Evolutionary conservation across 257 asterid genomes (phyloP).

Genomic region (Solanum medicagineum): DNA sequence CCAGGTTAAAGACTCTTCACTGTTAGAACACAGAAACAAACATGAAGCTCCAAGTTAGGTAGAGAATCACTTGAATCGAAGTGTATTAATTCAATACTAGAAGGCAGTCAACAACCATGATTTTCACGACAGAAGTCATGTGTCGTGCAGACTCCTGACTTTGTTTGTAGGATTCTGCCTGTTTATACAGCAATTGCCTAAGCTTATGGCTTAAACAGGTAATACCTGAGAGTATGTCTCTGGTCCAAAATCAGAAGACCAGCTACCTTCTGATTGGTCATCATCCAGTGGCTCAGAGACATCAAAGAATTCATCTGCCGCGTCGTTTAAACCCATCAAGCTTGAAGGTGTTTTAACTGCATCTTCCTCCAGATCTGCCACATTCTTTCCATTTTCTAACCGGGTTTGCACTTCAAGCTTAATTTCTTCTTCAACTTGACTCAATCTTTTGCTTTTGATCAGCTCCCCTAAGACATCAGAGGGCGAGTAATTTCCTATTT

Average conservation of each 20-base stretch:
- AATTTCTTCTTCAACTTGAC: constrained; percentile 27
- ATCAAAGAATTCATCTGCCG: constrained; percentile 86
- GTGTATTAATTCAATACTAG: neutral
- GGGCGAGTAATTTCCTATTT: constrained; percentile 34
- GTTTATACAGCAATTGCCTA: neutral
- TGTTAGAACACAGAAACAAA: neutral
- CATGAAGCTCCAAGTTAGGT: neutral
- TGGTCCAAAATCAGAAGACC: constrained; percentile 66
- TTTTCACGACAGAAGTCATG: neutral
- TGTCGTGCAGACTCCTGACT: neutral
- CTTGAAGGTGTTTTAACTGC: constrained; percentile 44
- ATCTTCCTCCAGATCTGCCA: constrained; percentile 41
- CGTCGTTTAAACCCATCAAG: constrained; percentile 73
- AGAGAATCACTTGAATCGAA: neutral
- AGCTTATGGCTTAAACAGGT: neutral
- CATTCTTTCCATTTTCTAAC: constrained; percentile 34
- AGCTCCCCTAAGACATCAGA: constrained; percentile 75
- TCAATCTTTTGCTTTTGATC: constrained; percentile 31
- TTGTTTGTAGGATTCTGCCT: neutral
- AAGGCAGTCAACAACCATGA: neutral
- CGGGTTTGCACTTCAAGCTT: constrained; percentile 45
- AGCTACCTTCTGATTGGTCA: constrained; percentile 64
- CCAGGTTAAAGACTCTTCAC: neutral
- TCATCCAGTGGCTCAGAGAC: constrained; percentile 80
- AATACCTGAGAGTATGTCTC: constrained; percentile 67